A percentile compares a stretch with the other conserved stretches of the same genome.
phyloP scores from a whole-genome alignment of 2,329 filamentous ascomycete genomes.

The Pezicula rhizophila region DNA sequence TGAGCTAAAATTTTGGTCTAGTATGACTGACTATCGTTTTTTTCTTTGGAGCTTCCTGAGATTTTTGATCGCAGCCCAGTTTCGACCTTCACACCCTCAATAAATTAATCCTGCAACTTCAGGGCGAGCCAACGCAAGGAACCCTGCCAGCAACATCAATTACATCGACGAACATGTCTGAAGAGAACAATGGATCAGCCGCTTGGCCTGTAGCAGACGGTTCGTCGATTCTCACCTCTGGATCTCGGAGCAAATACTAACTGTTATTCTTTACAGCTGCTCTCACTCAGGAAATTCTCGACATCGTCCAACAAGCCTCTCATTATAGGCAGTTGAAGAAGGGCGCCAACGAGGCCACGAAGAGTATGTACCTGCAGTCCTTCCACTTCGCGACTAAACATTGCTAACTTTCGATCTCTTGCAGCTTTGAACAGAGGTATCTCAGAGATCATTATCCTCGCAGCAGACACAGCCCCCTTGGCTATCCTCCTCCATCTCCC shows the following conservation, averaged over 20 bases:
- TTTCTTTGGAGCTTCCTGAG: too few species aligned
- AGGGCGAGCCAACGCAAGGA: constrained; percentile 59
- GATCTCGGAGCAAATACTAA: constrained; percentile 13
- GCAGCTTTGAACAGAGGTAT: constrained; percentile 76
- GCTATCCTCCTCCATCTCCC: constrained; percentile 87
- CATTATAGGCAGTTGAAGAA: constrained; percentile 77
- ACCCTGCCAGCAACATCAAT: constrained; percentile 36
- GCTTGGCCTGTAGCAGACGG: constrained; percentile 67
- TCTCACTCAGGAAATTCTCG: constrained; percentile 75
- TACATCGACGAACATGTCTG: not conserved
- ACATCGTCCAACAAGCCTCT: constrained; percentile 58
- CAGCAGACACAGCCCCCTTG: constrained; percentile 80
- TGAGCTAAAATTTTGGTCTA: too few species aligned
- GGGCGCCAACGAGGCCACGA: constrained; percentile 81
- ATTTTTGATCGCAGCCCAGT: too few species aligned
- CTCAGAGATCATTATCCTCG: constrained; percentile 81
- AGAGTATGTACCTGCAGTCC: constrained; percentile 37
- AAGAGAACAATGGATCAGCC: constrained; percentile 26
- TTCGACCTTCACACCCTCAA: not conserved
- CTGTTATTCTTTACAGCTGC: not conserved
- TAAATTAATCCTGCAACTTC: constrained; percentile 18
- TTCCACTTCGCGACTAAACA: too few species aligned
- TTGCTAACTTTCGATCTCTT: not conserved
- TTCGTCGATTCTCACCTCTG: constrained; percentile 64
- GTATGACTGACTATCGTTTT: too few species aligned